Evolutionary conservation across 306 rosid genomes (phyloP), one percentile per base, ranked within the genome.

Genomic region (Hippophae gyantsensis): DNA sequence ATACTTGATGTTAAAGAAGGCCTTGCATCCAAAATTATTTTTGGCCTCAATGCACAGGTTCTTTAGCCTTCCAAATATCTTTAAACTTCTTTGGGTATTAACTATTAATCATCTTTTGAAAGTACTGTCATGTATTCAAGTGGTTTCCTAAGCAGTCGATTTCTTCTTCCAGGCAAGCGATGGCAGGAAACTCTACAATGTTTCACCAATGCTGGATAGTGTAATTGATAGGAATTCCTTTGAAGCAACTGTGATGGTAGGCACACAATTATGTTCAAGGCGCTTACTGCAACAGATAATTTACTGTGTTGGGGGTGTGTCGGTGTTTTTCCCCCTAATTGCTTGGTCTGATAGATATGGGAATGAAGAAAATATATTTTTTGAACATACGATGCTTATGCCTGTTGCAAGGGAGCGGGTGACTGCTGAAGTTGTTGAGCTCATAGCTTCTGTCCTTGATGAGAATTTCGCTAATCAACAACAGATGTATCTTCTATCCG

Each of bases 41-140:
- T 87, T 58, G 96, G 96, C 76, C 86, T 92, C 72, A 92, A 92
- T 75, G 98, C 98, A 1, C 98, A 92, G 98, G 98, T 92, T 61
- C 63, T 57, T 48, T 68, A 43, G 52, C 45, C 60, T 52, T 56
- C 32, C 40, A 47, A 12, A 53, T 9, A 9, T 49, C 14, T 49
- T 12, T 49, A 8, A 11, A 49, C 13, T 5, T 13, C 14, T 5
- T 13, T 49, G 13, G n/a, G n/a, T 6, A 12, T 8, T 49, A 1
- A 13, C 53, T 10, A 23, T 49, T 13, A 49, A 13, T 8, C 14
- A n/a, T 7, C 18, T 3, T 23, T 41, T 43, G 51, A 60, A 18
- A 42, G 27, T 13, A 52, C 10, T 59, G 9, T 45, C 48, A 40
- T 7, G 9, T 10, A 52, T 27, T 51, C 38, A 8, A 58, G 38